A percentile compares a stretch with the other conserved stretches of the same genome.
phyloP scores from a whole-genome alignment of 345 rosid species.

The Citrus sp. region DNA sequence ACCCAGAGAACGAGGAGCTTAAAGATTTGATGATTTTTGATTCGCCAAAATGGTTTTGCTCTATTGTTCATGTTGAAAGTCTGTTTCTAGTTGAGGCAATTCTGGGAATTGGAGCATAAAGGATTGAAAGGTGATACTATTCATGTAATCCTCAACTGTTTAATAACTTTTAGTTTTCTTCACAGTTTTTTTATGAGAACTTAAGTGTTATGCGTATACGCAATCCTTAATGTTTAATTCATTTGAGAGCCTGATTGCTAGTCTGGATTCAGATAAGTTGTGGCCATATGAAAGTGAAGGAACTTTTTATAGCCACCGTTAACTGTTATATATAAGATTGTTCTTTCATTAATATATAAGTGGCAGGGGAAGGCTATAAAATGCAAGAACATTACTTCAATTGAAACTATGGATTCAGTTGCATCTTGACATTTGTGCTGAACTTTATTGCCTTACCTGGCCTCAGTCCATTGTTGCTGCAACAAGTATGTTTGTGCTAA shows the following conservation, averaged over 20 bases:
- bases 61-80: constrained; percentile 8
- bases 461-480: no score
- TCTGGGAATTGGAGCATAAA: neutral
- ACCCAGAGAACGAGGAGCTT: neutral
- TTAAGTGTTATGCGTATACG: neutral
- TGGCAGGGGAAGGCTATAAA: no score
- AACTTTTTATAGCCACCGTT: no score
- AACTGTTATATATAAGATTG: no score
- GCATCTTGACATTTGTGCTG: no score
- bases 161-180: neutral
- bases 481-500: no score
- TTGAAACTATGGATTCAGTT: no score
- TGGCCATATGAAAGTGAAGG: neutral
- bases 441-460: no score
- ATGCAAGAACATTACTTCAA: no score
- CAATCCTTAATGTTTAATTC: no score
- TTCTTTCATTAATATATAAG: no score
- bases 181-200: neutral
- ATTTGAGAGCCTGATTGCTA: neutral
- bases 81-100: neutral
- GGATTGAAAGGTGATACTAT: neutral
- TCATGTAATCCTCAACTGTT: neutral
- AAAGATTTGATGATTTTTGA: neutral
- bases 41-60: constrained; percentile 11
- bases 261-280: neutral